Conservation (phyloP, 371 early-diverging fungal genomes). For the Mortierella sp. region DNA sequence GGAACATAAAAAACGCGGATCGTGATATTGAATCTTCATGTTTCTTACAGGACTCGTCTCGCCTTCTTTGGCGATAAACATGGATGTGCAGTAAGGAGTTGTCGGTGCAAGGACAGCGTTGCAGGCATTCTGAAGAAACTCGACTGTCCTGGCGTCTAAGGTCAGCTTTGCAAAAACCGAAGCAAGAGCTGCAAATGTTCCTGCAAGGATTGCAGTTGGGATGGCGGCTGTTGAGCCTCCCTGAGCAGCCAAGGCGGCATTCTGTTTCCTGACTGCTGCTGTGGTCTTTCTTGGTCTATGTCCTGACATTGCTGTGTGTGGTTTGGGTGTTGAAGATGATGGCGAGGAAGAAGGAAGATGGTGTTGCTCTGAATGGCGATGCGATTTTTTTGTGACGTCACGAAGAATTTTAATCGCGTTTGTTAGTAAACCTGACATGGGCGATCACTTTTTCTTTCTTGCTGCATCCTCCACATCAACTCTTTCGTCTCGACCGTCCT, state of each 20-base stretch:
- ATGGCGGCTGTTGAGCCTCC: conserved; percentile 34
- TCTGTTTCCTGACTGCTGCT: conserved; percentile 49
- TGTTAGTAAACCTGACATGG: too few species aligned
- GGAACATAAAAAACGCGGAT: background rate
- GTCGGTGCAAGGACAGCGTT: conserved; percentile 44
- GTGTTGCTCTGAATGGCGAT: too few species aligned
- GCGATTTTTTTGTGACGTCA: too few species aligned
- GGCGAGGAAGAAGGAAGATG: too few species aligned
- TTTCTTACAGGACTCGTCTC: conserved; percentile 52
- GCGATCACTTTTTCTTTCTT: background rate
- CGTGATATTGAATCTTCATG: background rate
- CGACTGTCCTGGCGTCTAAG: conserved; percentile 68
- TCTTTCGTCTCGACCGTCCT: background rate
- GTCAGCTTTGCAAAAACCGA: conserved; percentile 86
- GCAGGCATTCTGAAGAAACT: conserved; percentile 45
- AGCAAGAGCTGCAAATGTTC: conserved; percentile 79
- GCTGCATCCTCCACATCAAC: background rate
- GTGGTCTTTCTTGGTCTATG: conserved; percentile 48
- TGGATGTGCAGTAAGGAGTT: conserved; percentile 42
- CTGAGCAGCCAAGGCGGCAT: conserved; percentile 24
- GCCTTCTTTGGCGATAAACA: conserved; percentile 51
- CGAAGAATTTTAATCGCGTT: too few species aligned
- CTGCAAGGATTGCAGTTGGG: conserved; percentile 60
- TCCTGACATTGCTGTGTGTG: conserved; percentile 40
- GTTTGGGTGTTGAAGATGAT: background rate